A percentile compares a stretch with the other conserved stretches of the same genome.
These are phyloP conservation scores for Moniliophthora roreri DNA, from an alignment of 1,284 basidiomycete genomes.

Conservation along the genomic window DNA sequence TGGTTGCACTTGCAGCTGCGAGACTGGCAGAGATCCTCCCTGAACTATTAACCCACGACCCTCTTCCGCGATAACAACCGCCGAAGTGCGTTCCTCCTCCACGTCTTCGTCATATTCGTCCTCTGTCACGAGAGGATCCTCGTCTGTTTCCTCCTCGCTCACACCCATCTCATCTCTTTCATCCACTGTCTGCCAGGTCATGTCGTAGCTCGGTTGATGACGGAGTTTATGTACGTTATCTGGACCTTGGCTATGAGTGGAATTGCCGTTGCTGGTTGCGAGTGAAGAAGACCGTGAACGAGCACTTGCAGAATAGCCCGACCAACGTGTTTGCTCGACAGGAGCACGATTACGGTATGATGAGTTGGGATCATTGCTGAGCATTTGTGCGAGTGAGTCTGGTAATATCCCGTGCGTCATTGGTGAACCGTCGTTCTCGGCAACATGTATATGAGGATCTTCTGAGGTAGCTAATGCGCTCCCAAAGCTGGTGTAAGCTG, in stretches of 20 bases:
- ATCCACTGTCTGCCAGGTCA: slow-evolving; percentile 70
- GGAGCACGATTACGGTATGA: slow-evolving; percentile 43
- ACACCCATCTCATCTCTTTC: slow-evolving; percentile 71
- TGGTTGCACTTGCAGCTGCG: slow-evolving; percentile 62
- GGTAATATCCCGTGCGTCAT: slow-evolving; percentile 58
- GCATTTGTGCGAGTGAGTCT: slow-evolving; percentile 60
- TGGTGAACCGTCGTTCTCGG: slow-evolving; percentile 52
- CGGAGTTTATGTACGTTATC: slow-evolving; percentile 41
- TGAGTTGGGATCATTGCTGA: slow-evolving; percentile 51
- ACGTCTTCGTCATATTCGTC: slow-evolving; percentile 54
- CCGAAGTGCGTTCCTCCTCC: slow-evolving; percentile 70
- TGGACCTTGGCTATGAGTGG: slow-evolving; percentile 41
- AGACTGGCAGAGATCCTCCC: slow-evolving; percentile 60
- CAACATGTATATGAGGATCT: slow-evolving; percentile 64
- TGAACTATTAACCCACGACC: slow-evolving; percentile 78
- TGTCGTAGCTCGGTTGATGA: slow-evolving; percentile 69
- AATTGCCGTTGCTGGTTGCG: slow-evolving; percentile 37
- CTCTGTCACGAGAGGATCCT: slow-evolving; percentile 48
- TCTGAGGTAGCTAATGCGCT: slow-evolving; percentile 58
- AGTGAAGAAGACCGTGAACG: slow-evolving; percentile 71
- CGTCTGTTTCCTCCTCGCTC: slow-evolving; percentile 75
- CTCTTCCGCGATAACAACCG: slow-evolving; percentile 76
- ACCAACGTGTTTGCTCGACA: slow-evolving; percentile 64
- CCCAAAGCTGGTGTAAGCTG: slow-evolving; percentile 70
- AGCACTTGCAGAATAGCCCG: slow-evolving; percentile 60